Conservation (phyloP, 495 filamentous ascomycete species). For the Aspergillus affinis region DNA sequence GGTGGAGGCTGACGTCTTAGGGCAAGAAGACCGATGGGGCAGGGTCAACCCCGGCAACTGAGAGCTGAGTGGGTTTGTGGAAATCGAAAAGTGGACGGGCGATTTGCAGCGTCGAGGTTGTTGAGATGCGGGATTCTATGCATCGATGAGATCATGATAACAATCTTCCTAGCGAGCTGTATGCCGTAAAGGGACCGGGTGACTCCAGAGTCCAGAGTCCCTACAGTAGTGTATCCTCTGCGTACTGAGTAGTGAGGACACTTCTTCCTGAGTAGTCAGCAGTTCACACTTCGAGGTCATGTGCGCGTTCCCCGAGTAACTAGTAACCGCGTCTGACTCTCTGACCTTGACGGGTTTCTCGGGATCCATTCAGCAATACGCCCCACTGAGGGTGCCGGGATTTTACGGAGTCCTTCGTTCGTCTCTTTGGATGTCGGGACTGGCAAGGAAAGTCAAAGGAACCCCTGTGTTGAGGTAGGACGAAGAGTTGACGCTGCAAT, state of each 20-base stretch:
- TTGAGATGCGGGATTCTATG: neutral
- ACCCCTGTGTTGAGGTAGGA: neutral
- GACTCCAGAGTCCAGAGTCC: too few species aligned
- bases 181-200: neutral
- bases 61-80: neutral
- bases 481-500: neutral
- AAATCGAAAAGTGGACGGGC: neutral
- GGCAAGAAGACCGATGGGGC: neutral
- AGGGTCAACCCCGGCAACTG: neutral
- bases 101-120: neutral
- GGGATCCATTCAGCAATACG: conserved; percentile 6
- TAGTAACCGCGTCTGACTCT: too few species aligned
- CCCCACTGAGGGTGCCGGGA: conserved; percentile 18
- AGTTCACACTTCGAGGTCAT: conserved; percentile 8
- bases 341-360: conserved; percentile 6
- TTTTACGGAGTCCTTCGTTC: conserved; percentile 11
- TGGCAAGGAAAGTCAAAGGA: too few species aligned
- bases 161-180: conserved; percentile 6
- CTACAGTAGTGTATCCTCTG: too few species aligned
- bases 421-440: too few species aligned
- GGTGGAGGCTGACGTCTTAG: neutral
- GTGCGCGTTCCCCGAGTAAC: conserved; percentile 26
- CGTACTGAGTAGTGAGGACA: too few species aligned
- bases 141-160: conserved; percentile 13
- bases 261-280: neutral